phyloP scores from a whole-genome alignment of 352 stramenopile species.

The Pythium myriotylum region DNA sequence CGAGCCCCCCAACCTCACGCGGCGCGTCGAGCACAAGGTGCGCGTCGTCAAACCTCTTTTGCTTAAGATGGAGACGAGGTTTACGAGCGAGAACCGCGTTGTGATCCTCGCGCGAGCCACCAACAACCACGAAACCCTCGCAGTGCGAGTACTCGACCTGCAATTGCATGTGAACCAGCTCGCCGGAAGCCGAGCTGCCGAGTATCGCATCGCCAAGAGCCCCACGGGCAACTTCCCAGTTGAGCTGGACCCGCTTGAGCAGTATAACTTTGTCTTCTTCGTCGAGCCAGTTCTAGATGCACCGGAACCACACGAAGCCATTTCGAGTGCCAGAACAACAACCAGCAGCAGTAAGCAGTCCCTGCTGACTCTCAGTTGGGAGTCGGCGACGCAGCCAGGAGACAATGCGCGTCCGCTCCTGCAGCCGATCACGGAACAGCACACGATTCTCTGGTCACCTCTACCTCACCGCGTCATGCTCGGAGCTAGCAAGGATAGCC shows the following conservation, averaged over 20 bases:
- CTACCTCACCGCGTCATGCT: slow-evolving; percentile 13
- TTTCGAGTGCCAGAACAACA: no score
- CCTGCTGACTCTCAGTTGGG: slow-evolving; percentile 68
- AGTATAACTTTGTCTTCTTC: slow-evolving; percentile 59
- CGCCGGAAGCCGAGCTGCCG: background rate
- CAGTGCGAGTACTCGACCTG: slow-evolving; percentile 55
- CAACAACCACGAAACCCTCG: slow-evolving; percentile 49
- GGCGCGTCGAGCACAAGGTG: slow-evolving; percentile 50
- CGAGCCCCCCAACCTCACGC: slow-evolving; percentile 42
- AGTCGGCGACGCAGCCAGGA: slow-evolving; percentile 28
- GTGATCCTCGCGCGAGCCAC: slow-evolving; percentile 49
- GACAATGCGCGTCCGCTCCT: slow-evolving; percentile 18
- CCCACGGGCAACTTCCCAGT: slow-evolving; percentile 60
- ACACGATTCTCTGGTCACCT: slow-evolving; percentile 69
- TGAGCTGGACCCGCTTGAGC: slow-evolving; percentile 46
- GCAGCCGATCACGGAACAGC: slow-evolving; percentile 56
- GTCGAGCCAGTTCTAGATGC: slow-evolving; percentile 9
- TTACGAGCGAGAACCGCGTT: slow-evolving; percentile 40
- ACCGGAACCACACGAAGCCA: no score
- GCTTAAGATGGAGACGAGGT: slow-evolving; percentile 57
- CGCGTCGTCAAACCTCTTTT: slow-evolving; percentile 57
- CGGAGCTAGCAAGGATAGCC: background rate
- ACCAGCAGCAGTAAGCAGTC: slow-evolving; percentile 38
- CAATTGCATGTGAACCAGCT: slow-evolving; percentile 65
- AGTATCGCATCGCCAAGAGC: slow-evolving; percentile 25